A percentile compares a stretch with the other conserved stretches of the same genome.
Evolutionary conservation across 73 alveolate species (phyloP).

Genomic region (Paramecium caudatum): DNA sequence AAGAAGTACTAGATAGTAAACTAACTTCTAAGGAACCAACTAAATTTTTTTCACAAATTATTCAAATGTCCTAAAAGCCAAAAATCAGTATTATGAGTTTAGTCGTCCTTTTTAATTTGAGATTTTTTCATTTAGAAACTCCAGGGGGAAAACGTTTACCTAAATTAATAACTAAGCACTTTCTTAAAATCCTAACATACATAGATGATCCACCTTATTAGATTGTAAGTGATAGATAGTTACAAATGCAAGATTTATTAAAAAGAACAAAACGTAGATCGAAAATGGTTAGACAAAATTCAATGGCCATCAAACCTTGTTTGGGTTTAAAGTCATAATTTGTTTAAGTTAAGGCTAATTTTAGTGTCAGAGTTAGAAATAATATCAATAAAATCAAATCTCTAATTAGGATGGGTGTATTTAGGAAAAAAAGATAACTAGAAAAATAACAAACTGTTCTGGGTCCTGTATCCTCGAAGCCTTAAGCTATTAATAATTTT

Average conservation of each 20-base stretch:
- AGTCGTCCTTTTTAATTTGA: slow-evolving; percentile 11
- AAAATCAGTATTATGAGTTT: slow-evolving; percentile 2
- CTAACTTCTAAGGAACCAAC: slow-evolving; percentile 15
- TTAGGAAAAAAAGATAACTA: neutral
- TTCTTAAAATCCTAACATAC: slow-evolving; percentile 11
- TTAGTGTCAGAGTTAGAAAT: neutral
- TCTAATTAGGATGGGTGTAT: slow-evolving; percentile 44
- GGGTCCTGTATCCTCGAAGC: slow-evolving; percentile 55
- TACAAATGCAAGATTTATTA: slow-evolving; percentile 1
- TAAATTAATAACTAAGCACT: slow-evolving; percentile 26
- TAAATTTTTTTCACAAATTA: neutral
- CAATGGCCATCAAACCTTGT: slow-evolving; percentile 6
- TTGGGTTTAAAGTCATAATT: slow-evolving; percentile 28
- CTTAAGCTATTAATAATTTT: neutral
- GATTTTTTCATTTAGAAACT: slow-evolving; percentile 17
- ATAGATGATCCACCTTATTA: slow-evolving; percentile 61
- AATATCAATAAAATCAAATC: slow-evolving; percentile 41
- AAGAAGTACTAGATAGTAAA: slow-evolving; percentile 20
- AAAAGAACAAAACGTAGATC: slow-evolving; percentile 16
- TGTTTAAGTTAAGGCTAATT: neutral
- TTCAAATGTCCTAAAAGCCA: neutral
- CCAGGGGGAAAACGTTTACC: slow-evolving; percentile 48
- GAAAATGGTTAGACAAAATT: neutral
- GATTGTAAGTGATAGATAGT: slow-evolving; percentile 21
- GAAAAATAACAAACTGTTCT: slow-evolving; percentile 35